Percentiles rank a stretch among this genome's conserved stretches.
phyloP scores from a whole-genome alignment of 2,329 filamentous ascomycete species.

The Aspergillus ustus region DNA sequence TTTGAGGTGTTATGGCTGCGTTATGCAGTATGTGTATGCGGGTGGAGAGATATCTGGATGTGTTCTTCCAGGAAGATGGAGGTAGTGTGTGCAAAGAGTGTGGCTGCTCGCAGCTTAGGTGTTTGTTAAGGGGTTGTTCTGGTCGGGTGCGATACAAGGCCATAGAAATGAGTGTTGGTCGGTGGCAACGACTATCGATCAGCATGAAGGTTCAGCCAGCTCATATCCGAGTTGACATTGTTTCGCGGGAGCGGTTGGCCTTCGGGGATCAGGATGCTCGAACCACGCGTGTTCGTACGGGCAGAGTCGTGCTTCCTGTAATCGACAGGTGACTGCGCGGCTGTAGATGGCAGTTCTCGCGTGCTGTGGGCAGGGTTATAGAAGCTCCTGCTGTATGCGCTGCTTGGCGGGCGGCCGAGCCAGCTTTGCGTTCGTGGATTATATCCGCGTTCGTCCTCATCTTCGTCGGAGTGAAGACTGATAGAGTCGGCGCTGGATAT shows the following conservation, averaged over 20 bases:
- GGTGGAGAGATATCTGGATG: not conserved
- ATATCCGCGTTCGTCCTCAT: slow-evolving; percentile 36
- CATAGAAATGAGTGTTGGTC: not conserved
- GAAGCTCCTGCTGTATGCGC: slow-evolving; percentile 46
- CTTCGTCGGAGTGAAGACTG: slow-evolving; percentile 40
- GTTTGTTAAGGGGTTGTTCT: not conserved
- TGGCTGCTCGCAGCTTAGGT: not conserved
- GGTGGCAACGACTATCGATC: slow-evolving; percentile 21
- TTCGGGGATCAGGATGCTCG: slow-evolving; percentile 41
- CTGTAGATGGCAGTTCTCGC: slow-evolving; percentile 26
- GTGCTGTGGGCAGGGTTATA: slow-evolving; percentile 34
- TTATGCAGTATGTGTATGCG: not conserved
- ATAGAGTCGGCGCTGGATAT: slow-evolving; percentile 50
- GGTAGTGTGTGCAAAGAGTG: not conserved
- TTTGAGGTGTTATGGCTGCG: not conserved
- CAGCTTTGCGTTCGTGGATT: slow-evolving; percentile 35
- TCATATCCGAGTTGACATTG: slow-evolving; percentile 46
- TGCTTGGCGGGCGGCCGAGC: slow-evolving; percentile 45
- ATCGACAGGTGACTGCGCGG: slow-evolving; percentile 19
- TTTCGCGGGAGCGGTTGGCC: slow-evolving; percentile 28
- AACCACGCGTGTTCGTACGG: slow-evolving; percentile 32
- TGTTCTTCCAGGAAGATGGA: not conserved
- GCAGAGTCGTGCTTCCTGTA: slow-evolving; percentile 24
- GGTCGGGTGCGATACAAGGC: not conserved
- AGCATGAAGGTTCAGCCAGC: slow-evolving; percentile 48